Evolutionary conservation across 2,329 filamentous ascomycete genomes (phyloP), one percentile per base, ranked within the genome.

Genomic region (Gaeumannomyces tritici): DNA sequence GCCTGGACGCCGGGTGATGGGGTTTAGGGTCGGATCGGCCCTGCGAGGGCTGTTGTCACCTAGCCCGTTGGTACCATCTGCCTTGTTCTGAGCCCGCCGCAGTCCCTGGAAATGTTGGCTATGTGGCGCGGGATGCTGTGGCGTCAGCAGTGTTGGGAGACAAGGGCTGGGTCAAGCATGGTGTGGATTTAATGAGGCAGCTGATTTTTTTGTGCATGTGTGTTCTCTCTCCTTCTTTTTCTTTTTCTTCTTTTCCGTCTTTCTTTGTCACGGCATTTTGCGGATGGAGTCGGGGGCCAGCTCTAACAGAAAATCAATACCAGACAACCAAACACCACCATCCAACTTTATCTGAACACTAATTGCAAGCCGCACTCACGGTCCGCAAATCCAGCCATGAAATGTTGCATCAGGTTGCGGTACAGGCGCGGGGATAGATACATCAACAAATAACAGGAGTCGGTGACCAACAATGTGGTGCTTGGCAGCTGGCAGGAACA

Each of bases 91-190:
- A 27, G 81, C 77, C 55, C 83, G 74, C 29, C 83, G 76, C 24
- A 86, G 76, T 31, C 83, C 82, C 68, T 86, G 83, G 63, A 86
- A 86, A 68, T 86, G 83, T 75, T 86, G 83, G 51, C 83, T 86
- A 42, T 56, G 55, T 27, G 55, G 55, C 55, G 12, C 12, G 55
- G 28, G 4, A 56, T 1, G 55, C 42, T 51, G 42, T 51, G 42
- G 42, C 42, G 42, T 51, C 42, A 51, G 42, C 42, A 56, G 55
- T 26, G 54, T 27, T 55, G 54, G 12, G 54, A 24, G 27, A 24
- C n/a, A 55, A 12, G n/a, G 54, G 13, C n/a, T 26, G n/a, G 54
- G n/a, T 4, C 54, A 27, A 24, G 54, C n/a, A 42, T 42, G 35
- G 42, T n/a, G 42, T 21, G 7, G 24, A 47, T n/a, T 47, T 15